Evolutionary conservation across 371 early-diverging fungal species (phyloP).

Genomic region (Mortierella sp.): DNA sequence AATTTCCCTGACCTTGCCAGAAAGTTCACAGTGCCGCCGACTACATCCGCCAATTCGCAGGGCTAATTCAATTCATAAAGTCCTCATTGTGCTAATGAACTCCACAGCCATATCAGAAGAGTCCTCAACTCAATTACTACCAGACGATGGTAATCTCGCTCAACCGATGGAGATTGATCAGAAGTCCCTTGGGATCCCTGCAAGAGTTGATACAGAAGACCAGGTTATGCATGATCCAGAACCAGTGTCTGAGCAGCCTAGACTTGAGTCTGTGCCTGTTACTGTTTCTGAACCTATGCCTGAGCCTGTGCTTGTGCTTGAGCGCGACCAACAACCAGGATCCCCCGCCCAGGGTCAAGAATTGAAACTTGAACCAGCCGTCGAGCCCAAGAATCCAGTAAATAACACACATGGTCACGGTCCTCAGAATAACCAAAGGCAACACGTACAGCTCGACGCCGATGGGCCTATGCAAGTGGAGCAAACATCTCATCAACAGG

Average conservation of each 20-base stretch:
- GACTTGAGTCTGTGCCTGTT: no score
- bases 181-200: not conserved
- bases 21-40: not conserved
- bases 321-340: not conserved
- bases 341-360: no score
- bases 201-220: not conserved
- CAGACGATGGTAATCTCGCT: not conserved
- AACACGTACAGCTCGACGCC: not conserved
- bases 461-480: not conserved
- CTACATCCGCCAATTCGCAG: not conserved
- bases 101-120: slow-evolving; percentile 17
- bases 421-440: not conserved
- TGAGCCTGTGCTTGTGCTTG: no score
- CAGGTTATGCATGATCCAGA: not conserved
- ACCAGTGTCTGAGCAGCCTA: not conserved
- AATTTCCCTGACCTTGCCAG: not conserved
- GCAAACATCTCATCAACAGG: no score
- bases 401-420: not conserved
- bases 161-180: slow-evolving; percentile 30
- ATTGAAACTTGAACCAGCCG: no score
- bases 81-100: slow-evolving; percentile 12
- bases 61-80: not conserved
- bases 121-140: not conserved
- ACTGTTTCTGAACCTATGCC: no score
- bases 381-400: not conserved